Evolutionary conservation across 257 asterid genomes (phyloP).

Genomic region (Parsonsia alboflavescens): DNA sequence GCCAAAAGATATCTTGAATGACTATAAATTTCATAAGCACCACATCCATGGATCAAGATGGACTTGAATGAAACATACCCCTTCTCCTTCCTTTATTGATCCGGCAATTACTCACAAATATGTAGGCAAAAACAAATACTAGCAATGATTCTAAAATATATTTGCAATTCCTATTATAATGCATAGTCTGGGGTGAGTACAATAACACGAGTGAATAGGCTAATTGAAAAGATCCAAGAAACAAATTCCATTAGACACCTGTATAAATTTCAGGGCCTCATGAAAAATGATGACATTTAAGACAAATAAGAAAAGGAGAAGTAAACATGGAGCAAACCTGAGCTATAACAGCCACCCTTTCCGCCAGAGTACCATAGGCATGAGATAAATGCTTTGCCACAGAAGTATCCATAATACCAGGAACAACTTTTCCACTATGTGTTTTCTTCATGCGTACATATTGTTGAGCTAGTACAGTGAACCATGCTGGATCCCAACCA

Average conservation of each 20-base stretch:
- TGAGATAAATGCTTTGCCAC: constrained; percentile 90
- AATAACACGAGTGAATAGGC: neutral
- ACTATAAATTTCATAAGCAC: neutral
- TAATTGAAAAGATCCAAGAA: neutral
- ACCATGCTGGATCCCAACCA: constrained; percentile 97
- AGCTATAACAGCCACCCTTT: constrained; percentile 88
- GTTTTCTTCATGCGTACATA: constrained; percentile 79
- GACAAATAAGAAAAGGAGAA: constrained; percentile 4
- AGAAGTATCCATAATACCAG: constrained; percentile 94
- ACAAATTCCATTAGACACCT: neutral
- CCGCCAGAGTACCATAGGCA: constrained; percentile 81
- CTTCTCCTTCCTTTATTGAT: neutral
- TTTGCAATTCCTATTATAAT: neutral
- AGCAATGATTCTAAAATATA: neutral
- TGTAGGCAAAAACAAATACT: neutral
- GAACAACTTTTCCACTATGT: constrained; percentile 75
- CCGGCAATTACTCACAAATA: neutral
- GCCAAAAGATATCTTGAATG: neutral
- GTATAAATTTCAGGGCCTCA: neutral
- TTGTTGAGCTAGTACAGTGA: constrained; percentile 82
- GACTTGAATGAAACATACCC: neutral
- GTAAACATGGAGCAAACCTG: constrained; percentile 52
- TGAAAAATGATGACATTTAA: neutral
- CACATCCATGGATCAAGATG: neutral
- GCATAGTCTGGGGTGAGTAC: neutral